These are phyloP conservation scores for Elasticomyces elasticus DNA, from an alignment of 495 filamentous ascomycete genomes.

Conservation along the genomic window DNA sequence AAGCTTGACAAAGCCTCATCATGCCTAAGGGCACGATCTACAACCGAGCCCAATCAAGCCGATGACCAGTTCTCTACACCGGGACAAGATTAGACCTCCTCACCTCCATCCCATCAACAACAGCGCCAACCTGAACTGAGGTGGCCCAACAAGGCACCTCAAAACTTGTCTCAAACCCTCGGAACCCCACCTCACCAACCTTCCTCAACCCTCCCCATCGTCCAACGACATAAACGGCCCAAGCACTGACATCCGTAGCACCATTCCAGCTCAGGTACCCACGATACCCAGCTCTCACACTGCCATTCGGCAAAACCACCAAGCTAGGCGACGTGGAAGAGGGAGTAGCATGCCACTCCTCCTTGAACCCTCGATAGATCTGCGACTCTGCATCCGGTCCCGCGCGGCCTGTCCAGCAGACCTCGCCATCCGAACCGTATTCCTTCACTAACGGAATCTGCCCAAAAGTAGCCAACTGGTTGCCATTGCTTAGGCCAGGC, in stretches of 20 bases:
- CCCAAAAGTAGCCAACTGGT: conserved; percentile 16
- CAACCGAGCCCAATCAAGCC: too few relatives aligned
- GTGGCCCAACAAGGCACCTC: not conserved
- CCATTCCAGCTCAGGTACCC: conserved; percentile 18
- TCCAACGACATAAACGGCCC: conserved; percentile 3
- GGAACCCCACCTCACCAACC: not conserved
- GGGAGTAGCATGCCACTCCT: conserved; percentile 16
- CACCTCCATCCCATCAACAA: conserved; percentile 4
- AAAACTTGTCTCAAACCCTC: conserved; percentile 12
- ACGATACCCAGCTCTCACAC: not conserved
- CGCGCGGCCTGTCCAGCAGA: conserved; percentile 16
- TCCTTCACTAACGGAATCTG: conserved; percentile 12
- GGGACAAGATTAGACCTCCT: too few relatives aligned
- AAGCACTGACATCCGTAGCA: conserved; percentile 9
- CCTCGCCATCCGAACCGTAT: conserved; percentile 11
- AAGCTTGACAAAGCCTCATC: too few relatives aligned
- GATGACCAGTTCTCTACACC: too few relatives aligned
- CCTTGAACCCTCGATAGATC: conserved; percentile 18
- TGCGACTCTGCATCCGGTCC: conserved; percentile 7
- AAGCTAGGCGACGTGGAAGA: not conserved
- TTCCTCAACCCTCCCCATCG: not conserved
- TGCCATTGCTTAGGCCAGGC: conserved; percentile 8
- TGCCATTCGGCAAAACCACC: not conserved
- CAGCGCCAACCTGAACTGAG: conserved; percentile 11
- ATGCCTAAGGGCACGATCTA: too few relatives aligned